Evolutionary conservation across 768 basidiomycete genomes (phyloP).

Genomic region (Rhodosporidiobolus odoratus): DNA sequence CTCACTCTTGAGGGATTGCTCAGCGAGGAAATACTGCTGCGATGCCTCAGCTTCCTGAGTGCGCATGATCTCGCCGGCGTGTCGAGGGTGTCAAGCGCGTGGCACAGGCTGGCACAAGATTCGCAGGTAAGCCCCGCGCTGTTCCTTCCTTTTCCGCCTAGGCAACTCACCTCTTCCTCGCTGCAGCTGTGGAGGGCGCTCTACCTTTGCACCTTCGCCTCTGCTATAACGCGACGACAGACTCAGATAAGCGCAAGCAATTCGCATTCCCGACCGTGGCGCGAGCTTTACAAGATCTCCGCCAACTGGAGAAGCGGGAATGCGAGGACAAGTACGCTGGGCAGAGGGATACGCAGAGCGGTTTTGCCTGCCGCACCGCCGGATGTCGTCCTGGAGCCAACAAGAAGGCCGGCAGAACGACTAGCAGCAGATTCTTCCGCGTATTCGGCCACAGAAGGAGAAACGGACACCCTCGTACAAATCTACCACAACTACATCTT

Average conservation of each 20-base stretch:
- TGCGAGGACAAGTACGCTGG: slow-evolving; percentile 11
- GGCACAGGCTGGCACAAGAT: slow-evolving; percentile 33
- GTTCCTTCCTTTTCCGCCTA: not conserved
- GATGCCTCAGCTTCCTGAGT: slow-evolving; percentile 23
- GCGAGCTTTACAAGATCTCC: slow-evolving; percentile 32
- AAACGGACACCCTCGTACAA: slow-evolving; percentile 20
- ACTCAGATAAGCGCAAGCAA: not conserved
- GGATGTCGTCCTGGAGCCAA: not conserved
- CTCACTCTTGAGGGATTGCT: slow-evolving; percentile 29
- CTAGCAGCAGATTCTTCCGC: too few species aligned
- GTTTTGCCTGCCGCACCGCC: slow-evolving; percentile 12
- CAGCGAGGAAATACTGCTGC: slow-evolving; percentile 33
- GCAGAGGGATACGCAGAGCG: not conserved
- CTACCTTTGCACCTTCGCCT: slow-evolving; percentile 25
- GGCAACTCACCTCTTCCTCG: not conserved
- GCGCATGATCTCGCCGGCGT: slow-evolving; percentile 24
- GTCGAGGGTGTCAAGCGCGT: slow-evolving; percentile 15
- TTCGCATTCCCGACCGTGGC: slow-evolving; percentile 12
- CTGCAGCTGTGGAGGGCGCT: slow-evolving; percentile 27
- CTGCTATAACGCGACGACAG: not conserved
- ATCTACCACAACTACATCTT: slow-evolving; percentile 23
- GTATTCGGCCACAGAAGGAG: not conserved
- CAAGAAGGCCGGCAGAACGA: not conserved
- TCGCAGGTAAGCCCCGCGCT: slow-evolving; percentile 18
- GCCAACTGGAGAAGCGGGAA: slow-evolving; percentile 28